Evolutionary conservation across 495 filamentous ascomycete species (phyloP).

Genomic region (Jackrogersella multiformis): DNA sequence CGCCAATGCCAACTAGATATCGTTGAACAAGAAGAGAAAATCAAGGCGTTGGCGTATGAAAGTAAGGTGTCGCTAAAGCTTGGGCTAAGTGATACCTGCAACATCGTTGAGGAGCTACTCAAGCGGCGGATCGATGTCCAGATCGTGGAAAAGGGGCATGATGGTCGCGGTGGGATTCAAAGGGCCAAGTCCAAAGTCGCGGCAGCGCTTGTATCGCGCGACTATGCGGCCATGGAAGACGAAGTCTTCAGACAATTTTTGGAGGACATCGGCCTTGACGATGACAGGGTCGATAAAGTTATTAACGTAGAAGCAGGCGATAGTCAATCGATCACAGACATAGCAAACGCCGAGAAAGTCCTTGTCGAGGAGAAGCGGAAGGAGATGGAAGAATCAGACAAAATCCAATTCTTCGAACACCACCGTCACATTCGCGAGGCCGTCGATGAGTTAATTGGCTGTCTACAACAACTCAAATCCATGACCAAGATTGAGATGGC

Average conservation of each 20-base stretch:
- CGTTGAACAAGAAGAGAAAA: conserved; percentile 35
- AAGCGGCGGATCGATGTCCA: conserved; percentile 16
- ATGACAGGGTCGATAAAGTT: conserved; percentile 21
- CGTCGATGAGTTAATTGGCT: conserved; percentile 48
- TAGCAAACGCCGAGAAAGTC: conserved; percentile 9
- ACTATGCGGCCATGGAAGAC: conserved; percentile 16
- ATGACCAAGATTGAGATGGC: conserved; percentile 52
- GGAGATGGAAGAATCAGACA: conserved; percentile 13
- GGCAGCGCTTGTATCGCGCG: conserved; percentile 13
- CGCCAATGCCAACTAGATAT: conserved; percentile 39
- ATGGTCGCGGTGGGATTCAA: conserved; percentile 25
- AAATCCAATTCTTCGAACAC: conserved; percentile 43
- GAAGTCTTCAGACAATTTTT: conserved; percentile 36
- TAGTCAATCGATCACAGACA: background rate
- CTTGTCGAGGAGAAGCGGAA: conserved; percentile 18
- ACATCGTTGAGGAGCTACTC: conserved; percentile 24
- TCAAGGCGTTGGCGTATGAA: conserved; percentile 10
- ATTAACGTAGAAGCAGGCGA: conserved; percentile 3
- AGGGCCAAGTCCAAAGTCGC: conserved; percentile 23
- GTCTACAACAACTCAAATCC: conserved; percentile 52
- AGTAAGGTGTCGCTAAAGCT: conserved; percentile 18
- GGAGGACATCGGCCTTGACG: conserved; percentile 25
- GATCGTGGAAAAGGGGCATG: conserved; percentile 24
- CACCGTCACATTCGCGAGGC: conserved; percentile 47
- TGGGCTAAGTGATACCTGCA: conserved; percentile 30